A percentile compares a stretch with the other conserved stretches of the same genome.
These are phyloP conservation scores for Prunus persica DNA, from an alignment of 306 rosid genomes.

Conservation along the genomic window Prunus_persica_NCBIv2 NC_034010.1:19253501-19254000, in stretches of 20 bases:
- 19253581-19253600: no score
- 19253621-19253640: background rate
- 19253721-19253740: background rate
- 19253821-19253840: background rate
- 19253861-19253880: background rate
- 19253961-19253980: no score
- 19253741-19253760: background rate
- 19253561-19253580: no score
- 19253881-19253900: background rate
- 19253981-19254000: no score
- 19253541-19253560: background rate
- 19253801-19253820: conserved; percentile 23
- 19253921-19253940: no score
- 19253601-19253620: background rate
- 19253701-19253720: background rate
- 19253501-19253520: background rate
- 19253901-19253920: background rate
- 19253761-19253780: background rate
- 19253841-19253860: conserved; percentile 23
- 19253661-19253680: background rate
- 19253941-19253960: background rate
- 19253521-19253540: no score
- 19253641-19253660: background rate
- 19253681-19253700: background rate
- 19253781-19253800: background rate